Percentiles rank a stretch among this genome's conserved stretches.
These are phyloP conservation scores for Wolfiporia cocos DNA, from an alignment of 1,284 basidiomycete species.

Conservation along the genomic window DNA sequence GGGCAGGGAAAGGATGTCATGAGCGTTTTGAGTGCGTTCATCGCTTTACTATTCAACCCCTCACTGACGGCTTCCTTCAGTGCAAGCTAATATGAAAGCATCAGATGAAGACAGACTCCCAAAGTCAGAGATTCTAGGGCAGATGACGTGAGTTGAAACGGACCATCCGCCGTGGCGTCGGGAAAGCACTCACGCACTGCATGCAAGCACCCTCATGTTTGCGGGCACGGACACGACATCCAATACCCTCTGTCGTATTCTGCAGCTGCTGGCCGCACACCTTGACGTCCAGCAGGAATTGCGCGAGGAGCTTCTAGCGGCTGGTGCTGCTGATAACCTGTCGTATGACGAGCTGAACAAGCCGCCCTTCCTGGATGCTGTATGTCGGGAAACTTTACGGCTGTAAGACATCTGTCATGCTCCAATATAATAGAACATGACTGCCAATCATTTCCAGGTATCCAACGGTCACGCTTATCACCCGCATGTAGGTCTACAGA, in stretches of 20 bases:
- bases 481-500: neutral
- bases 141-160: slow-evolving; percentile 24
- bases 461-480: neutral
- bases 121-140: slow-evolving; percentile 27
- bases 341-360: too few relatives aligned
- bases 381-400: slow-evolving; percentile 15
- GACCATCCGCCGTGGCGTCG: neutral
- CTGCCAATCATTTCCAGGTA: neutral
- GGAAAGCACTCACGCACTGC: neutral
- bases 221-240: slow-evolving; percentile 15
- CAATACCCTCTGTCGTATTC: slow-evolving; percentile 6
- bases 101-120: slow-evolving; percentile 25
- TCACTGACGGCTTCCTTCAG: slow-evolving; percentile 9
- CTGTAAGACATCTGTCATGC: slow-evolving; percentile 6
- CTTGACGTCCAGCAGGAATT: slow-evolving; percentile 13
- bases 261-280: slow-evolving; percentile 10
- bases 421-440: neutral
- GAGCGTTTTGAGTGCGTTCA: slow-evolving; percentile 17
- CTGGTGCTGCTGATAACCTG: slow-evolving; percentile 7
- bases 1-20: slow-evolving; percentile 22
- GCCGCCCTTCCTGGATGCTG: too few relatives aligned
- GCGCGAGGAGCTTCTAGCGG: slow-evolving; percentile 9
- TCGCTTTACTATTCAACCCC: neutral
- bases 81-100: slow-evolving; percentile 25
- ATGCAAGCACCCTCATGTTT: too few relatives aligned